A percentile compares a stretch with the other conserved stretches of the same genome.
Conservation (phyloP, 352 stramenopile species). For the Globisporangium acanthophoron region DNA sequence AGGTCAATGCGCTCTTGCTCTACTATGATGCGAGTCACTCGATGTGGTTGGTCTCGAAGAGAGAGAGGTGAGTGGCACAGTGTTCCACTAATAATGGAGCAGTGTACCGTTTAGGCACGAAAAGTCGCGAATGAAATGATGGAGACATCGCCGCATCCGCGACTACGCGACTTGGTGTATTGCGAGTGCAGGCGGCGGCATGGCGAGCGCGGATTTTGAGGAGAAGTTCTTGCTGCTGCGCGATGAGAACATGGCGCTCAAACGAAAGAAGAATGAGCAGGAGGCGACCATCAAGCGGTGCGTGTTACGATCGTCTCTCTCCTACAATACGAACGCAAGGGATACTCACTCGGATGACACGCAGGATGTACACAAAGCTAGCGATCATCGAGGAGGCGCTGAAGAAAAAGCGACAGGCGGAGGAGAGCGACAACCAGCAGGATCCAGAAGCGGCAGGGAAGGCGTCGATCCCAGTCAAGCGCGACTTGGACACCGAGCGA, state of each 20-base stretch:
- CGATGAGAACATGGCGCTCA: constrained; percentile 82
- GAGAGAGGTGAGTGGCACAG: too few relatives aligned
- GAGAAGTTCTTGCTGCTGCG: constrained; percentile 81
- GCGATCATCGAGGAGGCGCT: constrained; percentile 85
- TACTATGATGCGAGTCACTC: too few relatives aligned
- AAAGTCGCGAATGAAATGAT: too few relatives aligned
- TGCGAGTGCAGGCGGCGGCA: neutral
- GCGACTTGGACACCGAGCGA: constrained; percentile 75
- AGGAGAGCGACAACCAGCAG: constrained; percentile 57
- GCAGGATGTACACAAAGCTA: constrained; percentile 86
- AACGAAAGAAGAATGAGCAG: constrained; percentile 91
- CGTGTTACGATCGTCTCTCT: constrained; percentile 1
- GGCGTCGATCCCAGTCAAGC: constrained; percentile 24
- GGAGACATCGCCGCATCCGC: too few relatives aligned
- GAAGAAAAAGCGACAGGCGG: constrained; percentile 57
- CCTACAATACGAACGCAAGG: neutral
- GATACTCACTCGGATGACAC: neutral
- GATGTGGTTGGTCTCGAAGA: too few relatives aligned
- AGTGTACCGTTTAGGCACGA: too few relatives aligned
- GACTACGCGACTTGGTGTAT: too few relatives aligned
- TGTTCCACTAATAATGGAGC: too few relatives aligned
- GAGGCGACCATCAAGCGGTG: constrained; percentile 86
- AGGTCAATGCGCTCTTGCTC: too few relatives aligned
- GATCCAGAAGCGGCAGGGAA: constrained; percentile 31
- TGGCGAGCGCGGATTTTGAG: constrained; percentile 65